These are phyloP conservation scores for Glaciozyma martinii DNA, from an alignment of 768 basidiomycete species.

Conservation along the genomic window DNA sequence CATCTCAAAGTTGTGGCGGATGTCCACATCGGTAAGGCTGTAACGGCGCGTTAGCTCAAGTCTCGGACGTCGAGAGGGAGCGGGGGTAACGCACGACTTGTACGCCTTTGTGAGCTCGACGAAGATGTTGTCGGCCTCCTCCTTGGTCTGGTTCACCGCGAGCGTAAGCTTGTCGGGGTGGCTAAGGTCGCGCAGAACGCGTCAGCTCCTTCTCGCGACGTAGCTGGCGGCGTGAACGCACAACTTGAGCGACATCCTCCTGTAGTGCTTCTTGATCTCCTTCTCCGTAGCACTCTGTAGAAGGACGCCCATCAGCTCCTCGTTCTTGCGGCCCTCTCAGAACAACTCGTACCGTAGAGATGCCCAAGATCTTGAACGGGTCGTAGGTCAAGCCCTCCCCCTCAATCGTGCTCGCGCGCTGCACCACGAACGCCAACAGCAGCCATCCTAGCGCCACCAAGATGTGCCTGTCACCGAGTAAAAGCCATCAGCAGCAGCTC, in stretches of 20 bases:
- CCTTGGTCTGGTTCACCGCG: slow-evolving; percentile 69
- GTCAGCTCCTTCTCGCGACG: background rate
- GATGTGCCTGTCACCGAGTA: slow-evolving; percentile 45
- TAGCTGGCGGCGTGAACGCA: slow-evolving; percentile 39
- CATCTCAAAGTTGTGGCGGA: slow-evolving; percentile 76
- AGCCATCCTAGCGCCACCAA: slow-evolving; percentile 35
- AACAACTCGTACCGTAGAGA: slow-evolving; percentile 50
- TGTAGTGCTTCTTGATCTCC: slow-evolving; percentile 92
- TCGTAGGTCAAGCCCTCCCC: slow-evolving; percentile 69
- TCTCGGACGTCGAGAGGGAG: background rate
- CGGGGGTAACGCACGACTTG: slow-evolving; percentile 57
- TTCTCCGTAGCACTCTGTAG: slow-evolving; percentile 62
- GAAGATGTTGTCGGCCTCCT: slow-evolving; percentile 75
- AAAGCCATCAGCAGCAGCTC: background rate
- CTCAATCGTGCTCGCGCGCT: slow-evolving; percentile 37
- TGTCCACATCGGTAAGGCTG: slow-evolving; percentile 83
- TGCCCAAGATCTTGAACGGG: slow-evolving; percentile 87
- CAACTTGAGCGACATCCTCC: slow-evolving; percentile 81
- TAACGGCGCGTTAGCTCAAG: background rate
- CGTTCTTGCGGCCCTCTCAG: background rate
- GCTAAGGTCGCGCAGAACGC: slow-evolving; percentile 43
- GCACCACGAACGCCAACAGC: slow-evolving; percentile 17
- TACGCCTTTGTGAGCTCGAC: slow-evolving; percentile 95
- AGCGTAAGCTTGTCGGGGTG: slow-evolving; percentile 95
- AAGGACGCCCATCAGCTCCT: slow-evolving; percentile 1